These are phyloP conservation scores for Flaveria linearis DNA, from an alignment of 129 eudicot species.

Conservation along the genomic window DNA sequence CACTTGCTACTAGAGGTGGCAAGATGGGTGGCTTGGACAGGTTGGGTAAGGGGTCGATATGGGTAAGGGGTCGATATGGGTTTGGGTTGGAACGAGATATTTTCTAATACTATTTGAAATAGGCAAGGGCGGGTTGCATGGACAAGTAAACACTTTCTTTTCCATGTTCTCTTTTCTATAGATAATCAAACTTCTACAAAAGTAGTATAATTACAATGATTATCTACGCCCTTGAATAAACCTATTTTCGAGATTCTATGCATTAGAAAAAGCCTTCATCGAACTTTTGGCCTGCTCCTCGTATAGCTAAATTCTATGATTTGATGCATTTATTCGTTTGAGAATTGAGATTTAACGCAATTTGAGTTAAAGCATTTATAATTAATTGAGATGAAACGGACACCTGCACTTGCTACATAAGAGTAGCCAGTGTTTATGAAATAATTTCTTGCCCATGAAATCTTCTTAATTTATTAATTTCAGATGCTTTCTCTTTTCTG, in stretches of 20 bases:
- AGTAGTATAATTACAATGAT: neutral
- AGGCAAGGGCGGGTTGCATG: neutral
- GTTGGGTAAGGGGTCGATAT: neutral
- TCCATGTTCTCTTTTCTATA: neutral
- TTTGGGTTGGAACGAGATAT: neutral
- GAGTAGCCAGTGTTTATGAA: neutral
- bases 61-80: neutral
- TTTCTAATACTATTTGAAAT: neutral
- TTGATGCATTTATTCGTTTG: neutral
- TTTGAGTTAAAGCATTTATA: neutral
- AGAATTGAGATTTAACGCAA: neutral
- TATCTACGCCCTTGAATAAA: neutral
- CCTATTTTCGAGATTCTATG: neutral
- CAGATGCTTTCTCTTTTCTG: constrained; percentile 16
- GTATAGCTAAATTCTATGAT: neutral
- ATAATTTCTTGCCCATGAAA: constrained; percentile 4
- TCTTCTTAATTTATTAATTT: neutral
- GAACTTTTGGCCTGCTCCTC: neutral
- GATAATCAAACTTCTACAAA: neutral
- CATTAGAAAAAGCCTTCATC: neutral
- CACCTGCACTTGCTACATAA: neutral
- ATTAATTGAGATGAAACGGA: neutral
- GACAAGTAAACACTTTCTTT: neutral
- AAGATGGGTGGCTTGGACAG: neutral
- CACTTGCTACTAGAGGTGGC: neutral